Conservation (phyloP, 2,329 filamentous ascomycete species). For the Aureobasidium namibiae region DNA sequence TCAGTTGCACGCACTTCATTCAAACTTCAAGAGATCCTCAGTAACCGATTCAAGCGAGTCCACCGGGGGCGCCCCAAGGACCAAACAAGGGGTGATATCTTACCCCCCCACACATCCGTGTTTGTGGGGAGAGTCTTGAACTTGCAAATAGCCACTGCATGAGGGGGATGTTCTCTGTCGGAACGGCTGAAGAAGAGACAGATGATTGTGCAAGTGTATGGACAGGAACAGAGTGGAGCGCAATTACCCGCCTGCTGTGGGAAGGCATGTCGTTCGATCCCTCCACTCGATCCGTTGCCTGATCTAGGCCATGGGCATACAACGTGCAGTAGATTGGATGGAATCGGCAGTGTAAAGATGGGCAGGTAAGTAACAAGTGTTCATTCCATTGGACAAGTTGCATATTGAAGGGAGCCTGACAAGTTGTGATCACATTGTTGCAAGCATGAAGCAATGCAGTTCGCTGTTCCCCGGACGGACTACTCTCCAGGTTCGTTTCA, state of each 20-base stretch:
- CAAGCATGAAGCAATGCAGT: background rate
- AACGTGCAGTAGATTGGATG: background rate
- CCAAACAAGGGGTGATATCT: background rate
- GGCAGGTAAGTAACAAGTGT: background rate
- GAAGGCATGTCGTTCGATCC: background rate
- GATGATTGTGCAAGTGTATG: background rate
- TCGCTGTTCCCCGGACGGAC: constrained; percentile 3
- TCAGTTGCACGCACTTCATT: background rate
- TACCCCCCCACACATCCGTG: background rate
- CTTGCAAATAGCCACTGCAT: background rate
- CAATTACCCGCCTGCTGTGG: constrained; percentile 3
- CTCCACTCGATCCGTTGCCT: background rate
- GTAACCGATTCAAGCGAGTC: background rate
- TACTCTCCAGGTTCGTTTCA: constrained; percentile 7
- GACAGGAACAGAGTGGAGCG: background rate
- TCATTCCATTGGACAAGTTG: background rate
- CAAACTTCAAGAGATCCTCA: background rate
- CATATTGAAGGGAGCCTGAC: background rate
- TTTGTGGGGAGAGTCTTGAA: background rate
- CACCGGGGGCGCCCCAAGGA: background rate
- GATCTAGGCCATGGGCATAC: background rate
- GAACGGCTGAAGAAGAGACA: background rate
- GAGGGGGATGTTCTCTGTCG: background rate
- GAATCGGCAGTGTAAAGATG: background rate
- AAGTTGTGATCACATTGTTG: background rate